Evolutionary conservation across 2,329 filamentous ascomycete genomes (phyloP).

Genomic region (Fusarium compactum): DNA sequence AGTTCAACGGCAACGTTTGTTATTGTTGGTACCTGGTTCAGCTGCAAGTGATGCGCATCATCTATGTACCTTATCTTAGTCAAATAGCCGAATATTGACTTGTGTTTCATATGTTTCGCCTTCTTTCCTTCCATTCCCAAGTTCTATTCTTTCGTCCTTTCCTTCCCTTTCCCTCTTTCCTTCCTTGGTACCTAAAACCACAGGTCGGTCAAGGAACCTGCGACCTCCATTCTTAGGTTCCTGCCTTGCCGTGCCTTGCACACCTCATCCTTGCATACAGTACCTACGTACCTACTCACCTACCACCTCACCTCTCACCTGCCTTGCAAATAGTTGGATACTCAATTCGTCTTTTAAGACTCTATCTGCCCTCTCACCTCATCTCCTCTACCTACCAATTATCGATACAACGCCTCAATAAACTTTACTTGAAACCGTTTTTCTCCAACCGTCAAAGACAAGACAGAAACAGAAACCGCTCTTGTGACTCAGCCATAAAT

Average conservation of each 20-base stretch:
- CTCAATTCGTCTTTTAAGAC: conserved; percentile 17
- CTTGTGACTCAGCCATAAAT: conserved; percentile 26
- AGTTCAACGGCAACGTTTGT: not conserved
- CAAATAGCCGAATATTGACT: conserved; percentile 15
- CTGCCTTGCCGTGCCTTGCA: not conserved
- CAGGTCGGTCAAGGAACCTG: conserved; percentile 24
- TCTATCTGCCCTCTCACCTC: conserved; percentile 21
- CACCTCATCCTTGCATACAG: conserved; percentile 33
- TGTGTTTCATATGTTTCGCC: conserved; percentile 38
- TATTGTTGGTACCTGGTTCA: conserved; percentile 5
- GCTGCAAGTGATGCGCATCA: conserved; percentile 15
- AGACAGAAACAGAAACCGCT: conserved; percentile 7
- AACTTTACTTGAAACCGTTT: conserved; percentile 8
- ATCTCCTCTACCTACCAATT: conserved; percentile 4
- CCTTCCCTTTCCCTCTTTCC: conserved; percentile 11
- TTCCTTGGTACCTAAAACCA: conserved; percentile 15
- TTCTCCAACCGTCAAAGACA: conserved; percentile 4
- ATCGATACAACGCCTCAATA: conserved; percentile 15
- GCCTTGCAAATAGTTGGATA: conserved; percentile 19
- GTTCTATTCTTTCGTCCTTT: conserved; percentile 1
- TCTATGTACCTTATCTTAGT: conserved; percentile 22
- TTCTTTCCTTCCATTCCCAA: conserved; percentile 21
- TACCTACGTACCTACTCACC: not conserved
- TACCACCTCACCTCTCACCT: not conserved
- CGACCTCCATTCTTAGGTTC: conserved; percentile 14